Conservation (phyloP, 495 filamentous ascomycete genomes). For the Talaromyces liani region DNA sequence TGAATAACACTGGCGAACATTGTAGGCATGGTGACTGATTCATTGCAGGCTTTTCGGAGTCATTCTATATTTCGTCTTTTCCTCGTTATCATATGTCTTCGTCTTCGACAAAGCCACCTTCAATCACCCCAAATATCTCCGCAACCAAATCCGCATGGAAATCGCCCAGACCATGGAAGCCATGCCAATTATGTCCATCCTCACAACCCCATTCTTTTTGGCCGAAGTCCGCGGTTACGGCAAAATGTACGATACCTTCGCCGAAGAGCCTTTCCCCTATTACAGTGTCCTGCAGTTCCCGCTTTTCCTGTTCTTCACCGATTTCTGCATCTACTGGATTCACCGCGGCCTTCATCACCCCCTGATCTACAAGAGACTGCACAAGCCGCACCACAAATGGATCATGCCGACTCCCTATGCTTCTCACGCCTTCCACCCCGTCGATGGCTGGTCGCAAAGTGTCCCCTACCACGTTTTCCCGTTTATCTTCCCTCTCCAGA, state of each 20-base stretch:
- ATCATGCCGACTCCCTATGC: slow-evolving; percentile 97
- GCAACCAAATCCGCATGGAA: slow-evolving; percentile 84
- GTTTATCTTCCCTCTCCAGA: slow-evolving; percentile 89
- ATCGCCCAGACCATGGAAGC: slow-evolving; percentile 68
- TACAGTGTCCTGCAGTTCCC: slow-evolving; percentile 88
- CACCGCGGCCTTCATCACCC: slow-evolving; percentile 87
- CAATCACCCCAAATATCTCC: slow-evolving; percentile 90
- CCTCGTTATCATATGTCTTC: slow-evolving; percentile 80
- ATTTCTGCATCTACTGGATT: slow-evolving; percentile 91
- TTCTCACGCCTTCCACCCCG: slow-evolving; percentile 87
- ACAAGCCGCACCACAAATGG: slow-evolving; percentile 99
- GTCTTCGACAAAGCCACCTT: slow-evolving; percentile 89
- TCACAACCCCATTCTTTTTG: slow-evolving; percentile 79
- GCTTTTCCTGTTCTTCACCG: slow-evolving; percentile 86
- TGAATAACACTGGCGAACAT: background rate
- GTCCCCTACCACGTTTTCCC: slow-evolving; percentile 92
- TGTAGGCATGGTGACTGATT: slow-evolving; percentile 10
- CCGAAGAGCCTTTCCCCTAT: slow-evolving; percentile 62
- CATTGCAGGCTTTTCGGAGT: slow-evolving; percentile 72
- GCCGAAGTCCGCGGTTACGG: slow-evolving; percentile 78
- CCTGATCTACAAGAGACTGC: slow-evolving; percentile 73
- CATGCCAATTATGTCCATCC: slow-evolving; percentile 75
- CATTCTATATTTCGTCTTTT: slow-evolving; percentile 75
- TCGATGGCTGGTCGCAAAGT: slow-evolving; percentile 90
- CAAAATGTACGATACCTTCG: slow-evolving; percentile 73